These are phyloP conservation scores for Geotrichum aggregatum DNA, from an alignment of 1,139 yeast species.

Conservation along the genomic window DNA sequence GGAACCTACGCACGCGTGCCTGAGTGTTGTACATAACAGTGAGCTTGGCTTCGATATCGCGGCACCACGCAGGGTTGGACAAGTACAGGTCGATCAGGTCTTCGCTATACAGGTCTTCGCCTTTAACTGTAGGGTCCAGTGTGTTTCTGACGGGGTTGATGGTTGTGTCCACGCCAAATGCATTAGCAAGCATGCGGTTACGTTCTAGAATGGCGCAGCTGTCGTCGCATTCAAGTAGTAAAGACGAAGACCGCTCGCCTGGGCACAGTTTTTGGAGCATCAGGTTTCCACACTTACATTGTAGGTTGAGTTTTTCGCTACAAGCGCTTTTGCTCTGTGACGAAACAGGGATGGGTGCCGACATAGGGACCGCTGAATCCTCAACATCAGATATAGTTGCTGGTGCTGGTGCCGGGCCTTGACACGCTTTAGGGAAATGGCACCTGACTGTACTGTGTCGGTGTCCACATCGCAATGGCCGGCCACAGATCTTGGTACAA, in stretches of 20 bases:
- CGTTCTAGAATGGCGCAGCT: conserved; percentile 62
- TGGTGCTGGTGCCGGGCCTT: conserved; percentile 6
- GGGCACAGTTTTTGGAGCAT: conserved; percentile 13
- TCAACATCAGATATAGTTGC: background rate
- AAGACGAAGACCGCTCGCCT: conserved; percentile 13
- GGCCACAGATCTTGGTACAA: conserved; percentile 52
- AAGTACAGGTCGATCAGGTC: conserved; percentile 32
- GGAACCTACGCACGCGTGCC: conserved; percentile 53
- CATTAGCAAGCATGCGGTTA: conserved; percentile 58
- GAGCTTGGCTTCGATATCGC: conserved; percentile 42
- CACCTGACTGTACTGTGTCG: conserved; percentile 54
- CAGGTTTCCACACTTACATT: conserved; percentile 22
- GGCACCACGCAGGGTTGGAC: conserved; percentile 35
- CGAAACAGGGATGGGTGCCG: conserved; percentile 42
- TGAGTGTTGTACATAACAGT: conserved; percentile 45
- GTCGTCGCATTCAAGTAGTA: conserved; percentile 49
- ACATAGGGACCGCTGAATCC: background rate
- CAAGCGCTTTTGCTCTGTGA: conserved; percentile 13
- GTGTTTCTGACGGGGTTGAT: conserved; percentile 10
- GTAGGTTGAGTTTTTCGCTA: conserved; percentile 11
- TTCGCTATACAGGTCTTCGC: conserved; percentile 28
- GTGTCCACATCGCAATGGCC: conserved; percentile 63
- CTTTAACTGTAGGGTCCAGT: conserved; percentile 3
- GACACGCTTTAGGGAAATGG: conserved; percentile 57
- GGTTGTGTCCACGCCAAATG: conserved; percentile 38